Base-by-base conservation (phyloP, 2,329 filamentous ascomycete species). In the Fusarium sp. region DNA sequence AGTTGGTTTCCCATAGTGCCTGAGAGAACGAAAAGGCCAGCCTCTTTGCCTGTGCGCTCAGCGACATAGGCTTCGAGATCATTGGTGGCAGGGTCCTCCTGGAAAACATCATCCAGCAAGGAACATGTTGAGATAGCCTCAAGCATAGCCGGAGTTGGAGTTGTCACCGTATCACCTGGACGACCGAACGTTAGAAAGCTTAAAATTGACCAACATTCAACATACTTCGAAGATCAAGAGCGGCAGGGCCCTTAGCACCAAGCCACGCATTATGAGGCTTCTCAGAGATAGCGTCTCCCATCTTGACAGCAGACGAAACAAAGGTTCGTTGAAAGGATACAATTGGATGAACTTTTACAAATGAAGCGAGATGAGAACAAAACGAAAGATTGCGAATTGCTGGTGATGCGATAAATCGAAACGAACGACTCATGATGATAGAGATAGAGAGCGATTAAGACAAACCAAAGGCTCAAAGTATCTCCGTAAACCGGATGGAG, bases 1-100 rank as follows among this genome's bases (percentile, higher is more conserved):
- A 98, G 84, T 79, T 97, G 94, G 81, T 98, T 98, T 43, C 94
- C 94, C 94, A 97, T 97, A 7, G 94, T 97, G 6, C 95, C 95
- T 0, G 93, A 96, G 63, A 97, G 85, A 58, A 97, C 93, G 57
- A 97, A 90, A 7, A 98, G 84, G 0, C 88, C 92, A 10, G 89
- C 89, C 75, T 94, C 91, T 74, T 97, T 94, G 72, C 89, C 89
- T 1, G 93, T 88, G 6, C 97, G 85, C 32, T 86, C 78, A 20
- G 94, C 93, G 46, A 97, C 86, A 78, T 92, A 90, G 47, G 85
- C 81, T 79, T 98, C 92, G 43, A 98, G 88, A 25, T 87, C 85
- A 53, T 87, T 89, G 2, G 95, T 98, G 1, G 91, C 94, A 1
- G 88, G 84, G 75, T 97, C 94, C 80, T 97, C 94, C 68, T 85